Conservation (phyloP, 176 grass and related monocot species). For the Oryza coarctata region DNA sequence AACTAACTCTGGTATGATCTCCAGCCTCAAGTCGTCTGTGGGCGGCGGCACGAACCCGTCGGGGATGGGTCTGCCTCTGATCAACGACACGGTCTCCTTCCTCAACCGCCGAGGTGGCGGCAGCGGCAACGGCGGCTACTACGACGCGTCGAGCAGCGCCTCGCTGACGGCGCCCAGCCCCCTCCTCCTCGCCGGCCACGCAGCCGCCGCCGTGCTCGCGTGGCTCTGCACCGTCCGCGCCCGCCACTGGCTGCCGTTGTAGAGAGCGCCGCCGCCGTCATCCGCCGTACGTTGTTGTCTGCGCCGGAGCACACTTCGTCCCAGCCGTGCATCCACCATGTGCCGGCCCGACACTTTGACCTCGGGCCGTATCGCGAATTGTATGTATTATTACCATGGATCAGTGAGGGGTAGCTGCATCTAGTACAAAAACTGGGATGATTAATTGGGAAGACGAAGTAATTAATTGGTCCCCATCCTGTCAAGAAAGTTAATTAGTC, state of each 20-base stretch:
- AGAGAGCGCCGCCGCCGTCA: background rate
- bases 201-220: background rate
- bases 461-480: too few species aligned
- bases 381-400: constrained; percentile 21
- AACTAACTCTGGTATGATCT: background rate
- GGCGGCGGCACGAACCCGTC: constrained; percentile 26
- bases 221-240: constrained; percentile 21
- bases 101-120: constrained; percentile 18
- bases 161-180: background rate
- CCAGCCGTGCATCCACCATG: background rate
- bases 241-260: background rate
- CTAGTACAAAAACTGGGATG: background rate
- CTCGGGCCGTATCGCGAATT: constrained; percentile 32
- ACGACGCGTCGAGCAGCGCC: constrained; percentile 4
- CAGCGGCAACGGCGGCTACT: background rate
- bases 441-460: background rate
- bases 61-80: constrained; percentile 32
- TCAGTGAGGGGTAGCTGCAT: background rate
- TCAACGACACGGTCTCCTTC: constrained; percentile 59
- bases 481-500: background rate
- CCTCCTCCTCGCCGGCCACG: background rate
- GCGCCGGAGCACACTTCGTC: too few species aligned
- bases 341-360: constrained; percentile 18
- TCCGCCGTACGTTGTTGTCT: too few species aligned
- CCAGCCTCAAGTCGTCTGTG: constrained; percentile 64